Evolutionary conservation across 2,329 filamentous ascomycete genomes (phyloP), one percentile per base, ranked within the genome.

Genomic region (Fusarium guadeloupense): DNA sequence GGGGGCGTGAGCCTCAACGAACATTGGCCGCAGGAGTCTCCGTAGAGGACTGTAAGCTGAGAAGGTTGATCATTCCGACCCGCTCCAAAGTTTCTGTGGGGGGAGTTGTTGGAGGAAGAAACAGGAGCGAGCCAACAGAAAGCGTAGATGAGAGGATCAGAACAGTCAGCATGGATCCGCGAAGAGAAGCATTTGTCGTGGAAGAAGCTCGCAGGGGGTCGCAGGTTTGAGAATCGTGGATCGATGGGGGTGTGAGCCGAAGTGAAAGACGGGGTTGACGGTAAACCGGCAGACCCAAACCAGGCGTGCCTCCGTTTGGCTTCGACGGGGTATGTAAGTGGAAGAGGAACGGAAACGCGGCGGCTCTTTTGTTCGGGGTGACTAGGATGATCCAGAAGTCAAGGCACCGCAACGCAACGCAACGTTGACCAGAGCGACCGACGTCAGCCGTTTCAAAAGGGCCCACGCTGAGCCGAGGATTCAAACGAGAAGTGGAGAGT

Each of bases 11-110:
- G 55, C 47, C 60, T 69, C 66, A 70, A 68, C 62, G 58, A 56
- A 67, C 62, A 57, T 66, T 69, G 53, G 44, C 59, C 67, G 62
- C 52, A 69, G 60, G 65, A 74, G 71, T 74, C 71, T 71, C 71
- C 70, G 66, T 74, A 66, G 70, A 74, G 69, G 67, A 68, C 72
- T 68, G 55, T 67, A 68, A 62, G 59, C 59, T 61, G 58, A 64
- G 59, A 54, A 54, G 62, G 68, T 60, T 69, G 66, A 67, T 76
- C 75, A 77, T 76, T 71, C 69, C 75, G 75, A 74, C 71, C 71
- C 70, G 71, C 70, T 69, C 64, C 61, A 58, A 65, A 68, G 67
- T 69, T n/a, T 72, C 71, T 60, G 66, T 71, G 67, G 66, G 67
- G 64, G 66, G 66, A 64, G 51, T 59, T 61, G 52, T 46, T 66